A percentile compares a stretch with the other conserved stretches of the same genome.
phyloP scores from a whole-genome alignment of 495 filamentous ascomycete species.

The Neurospora sp. region DNA sequence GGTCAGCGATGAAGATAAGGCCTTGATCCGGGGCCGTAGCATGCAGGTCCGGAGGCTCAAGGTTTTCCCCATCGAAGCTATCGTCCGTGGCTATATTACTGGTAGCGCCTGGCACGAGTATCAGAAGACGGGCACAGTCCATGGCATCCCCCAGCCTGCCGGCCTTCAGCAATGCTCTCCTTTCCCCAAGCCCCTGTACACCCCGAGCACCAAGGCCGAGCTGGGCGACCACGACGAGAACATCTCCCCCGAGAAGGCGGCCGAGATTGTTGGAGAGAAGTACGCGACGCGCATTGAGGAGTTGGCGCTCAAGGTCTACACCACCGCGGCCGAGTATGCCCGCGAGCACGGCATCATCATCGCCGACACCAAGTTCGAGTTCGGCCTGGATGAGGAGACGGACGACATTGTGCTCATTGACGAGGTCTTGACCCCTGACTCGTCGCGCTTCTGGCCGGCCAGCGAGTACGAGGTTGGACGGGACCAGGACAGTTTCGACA shows the following conservation, averaged over 20 bases:
- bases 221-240: constrained; percentile 82
- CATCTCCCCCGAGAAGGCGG: constrained; percentile 65
- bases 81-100: constrained; percentile 86
- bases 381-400: constrained; percentile 61
- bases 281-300: constrained; percentile 68
- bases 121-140: constrained; percentile 62
- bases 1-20: constrained; percentile 30
- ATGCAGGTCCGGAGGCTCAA: constrained; percentile 76
- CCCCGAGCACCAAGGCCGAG: constrained; percentile 85
- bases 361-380: constrained; percentile 50
- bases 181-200: constrained; percentile 70
- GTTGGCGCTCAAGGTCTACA: constrained; percentile 64
- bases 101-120: constrained; percentile 83
- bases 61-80: constrained; percentile 79
- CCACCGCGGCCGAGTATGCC: constrained; percentile 63
- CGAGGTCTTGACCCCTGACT: constrained; percentile 82
- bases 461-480: constrained; percentile 61
- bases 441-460: constrained; percentile 80
- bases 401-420: constrained; percentile 78
- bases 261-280: constrained; percentile 57
- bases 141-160: constrained; percentile 58
- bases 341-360: constrained; percentile 76
- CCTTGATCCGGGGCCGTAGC: constrained; percentile 52
- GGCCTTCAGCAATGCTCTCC: constrained; percentile 63
- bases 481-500: constrained; percentile 76